Base-by-base conservation (phyloP, 148 eudicot genomes). In the Rhododendron simsii region DNA sequence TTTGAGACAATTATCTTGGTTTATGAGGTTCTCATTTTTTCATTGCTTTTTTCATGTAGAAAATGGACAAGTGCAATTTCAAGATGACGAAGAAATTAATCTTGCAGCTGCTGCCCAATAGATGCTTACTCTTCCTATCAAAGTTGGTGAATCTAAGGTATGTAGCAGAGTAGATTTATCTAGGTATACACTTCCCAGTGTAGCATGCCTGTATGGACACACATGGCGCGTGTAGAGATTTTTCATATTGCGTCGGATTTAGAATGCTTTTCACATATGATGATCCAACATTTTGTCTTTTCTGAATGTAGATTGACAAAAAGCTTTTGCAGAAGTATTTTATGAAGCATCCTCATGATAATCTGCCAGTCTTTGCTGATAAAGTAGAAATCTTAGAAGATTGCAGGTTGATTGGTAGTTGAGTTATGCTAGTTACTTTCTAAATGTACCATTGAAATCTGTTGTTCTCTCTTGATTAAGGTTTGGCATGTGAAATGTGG, bases 61-160 rank as follows among this genome's bases (percentile, higher is more conserved):
- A 95, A 57, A 94, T 95, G 97, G 95, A 94, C 13, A 87, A 96
- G 88, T 95, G 99, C 90, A 95, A 96, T 89, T 96, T 96, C 87
- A 96, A 95, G 92, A 91, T 63, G 90, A 93, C 57, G 98, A 94
- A 61, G 99, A 96, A 89, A 93, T 92, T 88, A 96, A 94, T 16
- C 90, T 96, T 82, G 98, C 99, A 50, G 94, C 86, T 51, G 91
- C 94, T 48, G 94, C 98, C 65, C 96, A 95, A 82, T 95, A 96
- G 92, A 95, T 94, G 84, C 87, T 95, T 77, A 92, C 93, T 89
- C 98, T 96, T 89, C 99, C 98, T 16, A 96, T 96, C 53, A 85
- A 91, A 81, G 99, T 96, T 80, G 41, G 98, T 95, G 89, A 98
- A 86, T 93, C 98, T 33, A 96, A 93, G 96, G 30, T 30, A 30